Percentiles rank a stretch among this genome's conserved stretches.
These are phyloP conservation scores for Saturnispora diversa DNA, from an alignment of 805 yeast species.

Conservation along the genomic window DNA sequence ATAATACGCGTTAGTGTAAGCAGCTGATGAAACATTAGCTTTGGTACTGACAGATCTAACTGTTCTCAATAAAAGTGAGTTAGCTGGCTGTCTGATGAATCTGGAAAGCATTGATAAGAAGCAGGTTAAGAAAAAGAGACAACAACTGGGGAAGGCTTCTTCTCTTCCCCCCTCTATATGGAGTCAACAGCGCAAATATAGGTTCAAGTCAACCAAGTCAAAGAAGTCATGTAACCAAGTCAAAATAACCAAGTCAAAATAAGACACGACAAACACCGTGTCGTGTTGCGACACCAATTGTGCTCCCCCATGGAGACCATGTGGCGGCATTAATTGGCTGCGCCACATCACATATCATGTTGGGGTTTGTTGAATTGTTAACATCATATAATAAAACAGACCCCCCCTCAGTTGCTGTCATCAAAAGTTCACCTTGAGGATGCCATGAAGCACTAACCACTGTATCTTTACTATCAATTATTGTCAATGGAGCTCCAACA, in stretches of 20 bases:
- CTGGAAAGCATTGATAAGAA: slow-evolving; percentile 8
- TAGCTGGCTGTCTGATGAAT: slow-evolving; percentile 2
- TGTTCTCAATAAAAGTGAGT: not conserved
- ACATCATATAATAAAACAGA: slow-evolving; percentile 68
- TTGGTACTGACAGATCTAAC: slow-evolving; percentile 17
- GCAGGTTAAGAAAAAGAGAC: not conserved
- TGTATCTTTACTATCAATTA: not conserved
- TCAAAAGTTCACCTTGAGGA: slow-evolving; percentile 55
- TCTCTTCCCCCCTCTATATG: no score
- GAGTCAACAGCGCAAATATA: no score
- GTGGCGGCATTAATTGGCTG: slow-evolving; percentile 3
- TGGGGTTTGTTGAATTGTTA: not conserved
- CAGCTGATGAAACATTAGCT: slow-evolving; percentile 49
- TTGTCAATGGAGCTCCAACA: slow-evolving; percentile 70
- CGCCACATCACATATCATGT: slow-evolving; percentile 3
- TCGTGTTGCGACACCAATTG: slow-evolving; percentile 7
- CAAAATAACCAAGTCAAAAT: not conserved
- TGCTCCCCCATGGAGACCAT: slow-evolving; percentile 6
- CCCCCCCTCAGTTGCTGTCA: slow-evolving; percentile 66
- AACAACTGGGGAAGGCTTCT: no score
- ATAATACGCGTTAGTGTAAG: slow-evolving; percentile 41
- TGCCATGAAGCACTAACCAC: slow-evolving; percentile 51
- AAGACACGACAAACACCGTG: slow-evolving; percentile 7
- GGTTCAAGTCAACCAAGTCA: not conserved
- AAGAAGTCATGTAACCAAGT: not conserved